These are phyloP conservation scores for Zoysia japonica DNA, from an alignment of 176 grass and related monocot species.

Conservation along the genomic window DNA sequence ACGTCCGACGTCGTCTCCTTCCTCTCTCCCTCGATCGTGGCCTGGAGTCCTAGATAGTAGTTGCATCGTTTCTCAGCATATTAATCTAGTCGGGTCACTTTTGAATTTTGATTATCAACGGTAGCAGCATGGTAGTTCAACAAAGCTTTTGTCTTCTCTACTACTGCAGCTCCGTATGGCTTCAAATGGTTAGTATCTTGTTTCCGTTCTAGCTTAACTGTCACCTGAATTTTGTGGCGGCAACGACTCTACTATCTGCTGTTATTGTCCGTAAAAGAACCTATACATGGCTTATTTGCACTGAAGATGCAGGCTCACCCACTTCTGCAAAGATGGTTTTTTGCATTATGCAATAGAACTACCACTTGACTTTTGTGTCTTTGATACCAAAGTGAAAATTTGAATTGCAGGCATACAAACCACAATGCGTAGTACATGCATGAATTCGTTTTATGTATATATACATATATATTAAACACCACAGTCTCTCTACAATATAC, in stretches of 20 bases:
- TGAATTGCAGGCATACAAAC: not conserved
- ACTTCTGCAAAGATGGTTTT: not conserved
- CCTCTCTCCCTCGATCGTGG: not conserved
- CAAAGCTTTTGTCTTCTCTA: not conserved
- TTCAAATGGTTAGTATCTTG: not conserved
- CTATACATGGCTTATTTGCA: not conserved
- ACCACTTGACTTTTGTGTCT: not conserved
- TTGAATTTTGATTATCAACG: not conserved
- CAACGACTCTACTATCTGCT: not conserved
- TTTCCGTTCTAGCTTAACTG: not conserved
- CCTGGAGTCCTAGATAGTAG: not conserved
- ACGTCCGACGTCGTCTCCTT: not conserved
- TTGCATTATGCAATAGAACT: slow-evolving; percentile 1
- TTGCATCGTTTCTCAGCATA: not conserved
- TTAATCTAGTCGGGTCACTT: not conserved
- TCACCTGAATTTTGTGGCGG: not conserved
- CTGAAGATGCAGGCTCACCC: not conserved
- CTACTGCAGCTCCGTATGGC: not conserved
- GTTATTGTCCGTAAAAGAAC: slow-evolving; percentile 2
- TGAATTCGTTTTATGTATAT: not conserved
- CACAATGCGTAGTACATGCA: not conserved
- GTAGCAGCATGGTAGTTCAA: not conserved
- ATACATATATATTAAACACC: not conserved
- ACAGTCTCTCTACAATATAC: not conserved
- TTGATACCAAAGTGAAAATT: not conserved